A percentile compares a stretch with the other conserved stretches of the same genome.
Evolutionary conservation across 257 asterid genomes (phyloP).

Genomic region (Scutellaria barbata): DNA sequence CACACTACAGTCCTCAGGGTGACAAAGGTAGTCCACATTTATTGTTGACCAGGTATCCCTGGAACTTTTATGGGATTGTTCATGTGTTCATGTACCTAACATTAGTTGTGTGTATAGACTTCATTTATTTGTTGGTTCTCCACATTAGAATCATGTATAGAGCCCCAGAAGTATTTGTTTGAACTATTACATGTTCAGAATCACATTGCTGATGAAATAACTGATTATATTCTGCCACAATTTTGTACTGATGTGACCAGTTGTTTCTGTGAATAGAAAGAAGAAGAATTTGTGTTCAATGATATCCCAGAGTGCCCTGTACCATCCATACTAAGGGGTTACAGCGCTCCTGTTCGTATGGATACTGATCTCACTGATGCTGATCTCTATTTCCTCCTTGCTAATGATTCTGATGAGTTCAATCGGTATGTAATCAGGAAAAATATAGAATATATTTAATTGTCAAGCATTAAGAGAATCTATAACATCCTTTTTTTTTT

Average conservation of each 20-base stretch:
- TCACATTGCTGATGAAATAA: neutral
- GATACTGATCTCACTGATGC: conserved; percentile 75
- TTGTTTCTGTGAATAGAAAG: conserved; percentile 54
- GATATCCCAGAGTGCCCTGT: conserved; percentile 67
- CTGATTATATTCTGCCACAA: neutral
- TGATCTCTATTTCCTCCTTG: conserved; percentile 80
- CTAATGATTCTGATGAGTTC: conserved; percentile 87
- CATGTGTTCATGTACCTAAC: neutral
- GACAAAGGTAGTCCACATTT: conserved; percentile 61
- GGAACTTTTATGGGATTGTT: conserved; percentile 1
- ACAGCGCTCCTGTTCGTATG: conserved; percentile 85
- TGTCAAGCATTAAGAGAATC: conserved; percentile 5
- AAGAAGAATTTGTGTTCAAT: conserved; percentile 78
- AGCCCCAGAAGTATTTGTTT: conserved; percentile 1
- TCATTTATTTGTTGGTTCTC: neutral
- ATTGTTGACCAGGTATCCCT: neutral
- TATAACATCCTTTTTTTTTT: conserved; percentile 24
- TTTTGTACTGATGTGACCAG: conserved; percentile 18
- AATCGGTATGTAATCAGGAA: conserved; percentile 58
- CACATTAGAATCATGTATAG: neutral
- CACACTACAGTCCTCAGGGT: conserved; percentile 69
- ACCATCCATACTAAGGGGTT: conserved; percentile 82
- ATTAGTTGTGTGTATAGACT: neutral
- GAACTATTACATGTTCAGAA: neutral
- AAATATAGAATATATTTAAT: neutral